Percentiles rank a stretch among this genome's conserved stretches.
These are phyloP conservation scores for Plectosphaerella cucumerina DNA, from an alignment of 2,329 filamentous ascomycete species.

Conservation along the genomic window DNA sequence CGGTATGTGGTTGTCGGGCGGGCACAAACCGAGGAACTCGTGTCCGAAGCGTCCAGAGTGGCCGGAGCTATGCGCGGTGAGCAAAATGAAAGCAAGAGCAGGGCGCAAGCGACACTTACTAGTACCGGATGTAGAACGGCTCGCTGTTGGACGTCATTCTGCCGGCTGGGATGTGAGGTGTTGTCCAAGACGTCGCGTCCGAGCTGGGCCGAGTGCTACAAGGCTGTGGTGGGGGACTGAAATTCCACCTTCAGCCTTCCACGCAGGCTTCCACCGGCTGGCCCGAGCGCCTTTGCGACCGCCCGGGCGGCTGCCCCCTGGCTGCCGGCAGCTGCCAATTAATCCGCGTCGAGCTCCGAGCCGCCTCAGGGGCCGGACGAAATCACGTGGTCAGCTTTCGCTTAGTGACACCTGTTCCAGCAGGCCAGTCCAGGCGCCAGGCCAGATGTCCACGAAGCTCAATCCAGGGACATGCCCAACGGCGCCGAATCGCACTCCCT, in stretches of 20 bases:
- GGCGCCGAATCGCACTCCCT: slow-evolving; percentile 9
- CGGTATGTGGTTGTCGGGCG: background rate
- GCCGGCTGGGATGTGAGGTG: slow-evolving; percentile 15
- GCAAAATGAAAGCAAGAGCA: slow-evolving; percentile 9
- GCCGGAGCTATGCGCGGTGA: slow-evolving; percentile 65
- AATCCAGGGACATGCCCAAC: slow-evolving; percentile 13
- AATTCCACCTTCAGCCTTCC: background rate
- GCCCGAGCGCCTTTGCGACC: no score
- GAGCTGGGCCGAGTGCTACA: slow-evolving; percentile 5
- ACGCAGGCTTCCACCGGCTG: no score
- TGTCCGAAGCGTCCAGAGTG: slow-evolving; percentile 97
- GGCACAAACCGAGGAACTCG: slow-evolving; percentile 79
- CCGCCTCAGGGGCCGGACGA: slow-evolving; percentile 1
- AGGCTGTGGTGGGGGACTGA: slow-evolving; percentile 9
- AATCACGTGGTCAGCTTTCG: slow-evolving; percentile 26
- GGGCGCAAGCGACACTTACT: slow-evolving; percentile 57
- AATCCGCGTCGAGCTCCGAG: slow-evolving; percentile 10
- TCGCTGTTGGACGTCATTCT: slow-evolving; percentile 68
- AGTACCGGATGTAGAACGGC: slow-evolving; percentile 94
- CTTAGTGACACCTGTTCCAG: slow-evolving; percentile 37
- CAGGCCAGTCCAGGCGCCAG: slow-evolving; percentile 23
- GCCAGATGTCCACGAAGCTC: slow-evolving; percentile 32
- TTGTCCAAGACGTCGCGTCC: background rate
- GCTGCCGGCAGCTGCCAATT: slow-evolving; percentile 1
- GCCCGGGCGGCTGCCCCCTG: no score